Evolutionary conservation across 1,284 basidiomycete species (phyloP).

Genomic region (Vanrija sp.): DNA sequence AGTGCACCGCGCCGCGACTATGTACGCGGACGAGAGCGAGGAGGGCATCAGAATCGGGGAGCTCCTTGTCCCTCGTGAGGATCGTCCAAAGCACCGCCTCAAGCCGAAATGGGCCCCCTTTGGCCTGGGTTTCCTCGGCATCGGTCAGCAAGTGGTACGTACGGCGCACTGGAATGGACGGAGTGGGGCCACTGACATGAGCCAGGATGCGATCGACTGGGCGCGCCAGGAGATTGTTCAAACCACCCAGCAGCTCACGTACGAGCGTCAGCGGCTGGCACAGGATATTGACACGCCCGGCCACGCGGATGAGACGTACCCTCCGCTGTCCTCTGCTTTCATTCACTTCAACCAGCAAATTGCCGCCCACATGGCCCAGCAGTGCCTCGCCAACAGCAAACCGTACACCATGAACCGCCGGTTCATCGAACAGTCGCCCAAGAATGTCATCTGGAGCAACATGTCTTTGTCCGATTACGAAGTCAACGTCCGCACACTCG

Average conservation of each 20-base stretch:
- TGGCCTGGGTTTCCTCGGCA: slow-evolving; percentile 60
- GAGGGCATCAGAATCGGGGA: slow-evolving; percentile 39
- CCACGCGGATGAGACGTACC: slow-evolving; percentile 54
- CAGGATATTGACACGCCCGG: slow-evolving; percentile 44
- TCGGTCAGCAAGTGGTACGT: slow-evolving; percentile 61
- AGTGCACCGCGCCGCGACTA: slow-evolving; percentile 7
- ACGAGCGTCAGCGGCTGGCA: slow-evolving; percentile 49
- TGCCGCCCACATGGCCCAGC: slow-evolving; percentile 57
- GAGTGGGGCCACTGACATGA: no score
- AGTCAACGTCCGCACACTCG: slow-evolving; percentile 57
- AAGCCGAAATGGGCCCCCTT: slow-evolving; percentile 59
- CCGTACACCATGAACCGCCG: slow-evolving; percentile 63
- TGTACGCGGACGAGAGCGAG: slow-evolving; percentile 4
- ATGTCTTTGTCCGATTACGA: slow-evolving; percentile 73
- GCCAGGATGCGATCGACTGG: slow-evolving; percentile 80
- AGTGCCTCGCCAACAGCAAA: slow-evolving; percentile 68
- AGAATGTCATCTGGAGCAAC: slow-evolving; percentile 66
- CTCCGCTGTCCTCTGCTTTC: slow-evolving; percentile 77
- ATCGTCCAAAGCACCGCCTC: slow-evolving; percentile 78
- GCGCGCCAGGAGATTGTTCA: slow-evolving; percentile 51
- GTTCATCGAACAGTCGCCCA: slow-evolving; percentile 64
- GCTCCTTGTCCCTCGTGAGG: slow-evolving; percentile 61
- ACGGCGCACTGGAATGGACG: no score
- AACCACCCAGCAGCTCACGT: slow-evolving; percentile 27
- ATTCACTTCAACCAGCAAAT: slow-evolving; percentile 91